A percentile compares a stretch with the other conserved stretches of the same genome.
Evolutionary conservation across 805 yeast genomes (phyloP).

Genomic region (Wickerhamiella slavikovae): DNA sequence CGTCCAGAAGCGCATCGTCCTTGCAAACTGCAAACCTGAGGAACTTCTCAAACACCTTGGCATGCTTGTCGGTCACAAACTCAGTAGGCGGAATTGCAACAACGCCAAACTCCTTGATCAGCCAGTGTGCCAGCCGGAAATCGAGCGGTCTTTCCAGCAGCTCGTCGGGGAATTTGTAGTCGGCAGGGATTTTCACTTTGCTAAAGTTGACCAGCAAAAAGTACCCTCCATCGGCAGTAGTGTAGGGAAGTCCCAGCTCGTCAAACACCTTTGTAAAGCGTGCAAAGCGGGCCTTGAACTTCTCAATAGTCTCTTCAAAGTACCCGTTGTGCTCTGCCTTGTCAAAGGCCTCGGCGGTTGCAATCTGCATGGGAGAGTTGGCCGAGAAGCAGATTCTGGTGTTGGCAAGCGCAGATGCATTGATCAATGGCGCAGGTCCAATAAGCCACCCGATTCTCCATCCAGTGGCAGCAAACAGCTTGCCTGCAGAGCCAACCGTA

Average conservation of each 20-base stretch:
- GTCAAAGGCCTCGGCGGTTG: conserved; percentile 58
- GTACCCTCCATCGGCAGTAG: conserved; percentile 84
- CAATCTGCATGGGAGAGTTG: conserved; percentile 86
- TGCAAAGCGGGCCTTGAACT: conserved; percentile 51
- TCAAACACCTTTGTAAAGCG: conserved; percentile 64
- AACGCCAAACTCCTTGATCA: conserved; percentile 78
- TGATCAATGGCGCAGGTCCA: conserved; percentile 64
- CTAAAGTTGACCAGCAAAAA: conserved; percentile 75
- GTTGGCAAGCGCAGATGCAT: conserved; percentile 73
- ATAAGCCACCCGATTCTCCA: conserved; percentile 97
- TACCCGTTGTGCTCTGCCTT: conserved; percentile 42
- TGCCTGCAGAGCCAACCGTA: conserved; percentile 94
- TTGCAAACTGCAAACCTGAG: conserved; percentile 93
- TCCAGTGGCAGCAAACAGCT: conserved; percentile 96
- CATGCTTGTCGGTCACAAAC: conserved; percentile 54
- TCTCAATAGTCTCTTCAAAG: conserved; percentile 46
- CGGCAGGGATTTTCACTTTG: conserved; percentile 58
- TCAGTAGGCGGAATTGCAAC: conserved; percentile 98
- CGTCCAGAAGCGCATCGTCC: conserved; percentile 59
- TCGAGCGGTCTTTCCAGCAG: conserved; percentile 55
- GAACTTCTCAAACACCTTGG: conserved; percentile 59
- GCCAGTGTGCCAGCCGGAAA: conserved; percentile 80
- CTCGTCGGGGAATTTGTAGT: conserved; percentile 51
- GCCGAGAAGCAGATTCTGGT: conserved; percentile 84
- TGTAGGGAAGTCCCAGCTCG: conserved; percentile 73